A percentile compares a stretch with the other conserved stretches of the same genome.
Evolutionary conservation across 768 basidiomycete genomes (phyloP).

Genomic region (Suillus variegatus): DNA sequence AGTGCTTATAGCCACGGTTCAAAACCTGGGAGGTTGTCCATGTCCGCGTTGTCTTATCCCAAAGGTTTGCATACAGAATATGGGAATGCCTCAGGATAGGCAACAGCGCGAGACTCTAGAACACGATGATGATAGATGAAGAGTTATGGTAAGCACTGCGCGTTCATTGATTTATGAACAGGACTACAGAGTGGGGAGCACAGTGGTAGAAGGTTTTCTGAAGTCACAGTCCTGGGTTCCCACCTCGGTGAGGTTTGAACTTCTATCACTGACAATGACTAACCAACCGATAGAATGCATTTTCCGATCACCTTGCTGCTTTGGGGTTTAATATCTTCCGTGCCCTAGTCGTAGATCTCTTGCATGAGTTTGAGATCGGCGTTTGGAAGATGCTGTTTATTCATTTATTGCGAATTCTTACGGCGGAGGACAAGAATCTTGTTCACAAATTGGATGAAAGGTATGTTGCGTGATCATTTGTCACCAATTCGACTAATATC

Average conservation of each 20-base stretch:
- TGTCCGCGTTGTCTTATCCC: constrained; percentile 13
- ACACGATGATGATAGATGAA: too few relatives aligned
- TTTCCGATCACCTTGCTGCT: constrained; percentile 15
- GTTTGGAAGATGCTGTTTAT: constrained; percentile 28
- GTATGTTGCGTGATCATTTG: not conserved
- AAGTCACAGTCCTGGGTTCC: constrained; percentile 18
- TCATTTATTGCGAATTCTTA: constrained; percentile 26
- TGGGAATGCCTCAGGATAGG: too few relatives aligned
- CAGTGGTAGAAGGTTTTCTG: not conserved
- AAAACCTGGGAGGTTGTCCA: constrained; percentile 11
- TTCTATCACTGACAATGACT: not conserved
- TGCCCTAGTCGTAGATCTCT: constrained; percentile 25
- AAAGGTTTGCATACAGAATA: too few relatives aligned
- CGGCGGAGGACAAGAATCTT: not conserved
- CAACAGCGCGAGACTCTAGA: too few relatives aligned
- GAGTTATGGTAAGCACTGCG: not conserved
- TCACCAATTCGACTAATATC: not conserved
- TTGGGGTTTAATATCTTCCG: constrained; percentile 22
- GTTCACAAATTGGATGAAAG: not conserved
- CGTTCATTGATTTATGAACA: not conserved
- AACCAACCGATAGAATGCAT: constrained; percentile 25
- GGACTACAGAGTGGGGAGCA: too few relatives aligned
- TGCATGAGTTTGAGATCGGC: constrained; percentile 33
- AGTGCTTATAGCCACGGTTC: not conserved
- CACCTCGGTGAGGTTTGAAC: not conserved